Base-by-base conservation (phyloP, 2,329 filamentous ascomycete species). In the Lachnellula occidentalis region DNA sequence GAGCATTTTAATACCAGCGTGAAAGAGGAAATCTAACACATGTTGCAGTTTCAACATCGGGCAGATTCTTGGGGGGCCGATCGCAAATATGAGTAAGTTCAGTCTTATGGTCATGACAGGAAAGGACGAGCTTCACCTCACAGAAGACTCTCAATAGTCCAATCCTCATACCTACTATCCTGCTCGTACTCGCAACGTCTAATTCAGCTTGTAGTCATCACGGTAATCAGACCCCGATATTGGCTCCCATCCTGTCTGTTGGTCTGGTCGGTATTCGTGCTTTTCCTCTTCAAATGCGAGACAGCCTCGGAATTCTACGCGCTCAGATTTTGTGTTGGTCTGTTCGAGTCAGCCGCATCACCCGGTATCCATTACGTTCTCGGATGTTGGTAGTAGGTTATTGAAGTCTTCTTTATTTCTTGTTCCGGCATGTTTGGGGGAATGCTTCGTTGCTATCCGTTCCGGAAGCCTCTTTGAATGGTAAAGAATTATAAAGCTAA, bases 21-120 rank as follows among this genome's bases (percentile, higher is more conserved):
- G 27, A 31, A 31, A 31, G 9, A 31, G 2, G 9, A 12, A 31
- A 31, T 11, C 27, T 31, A 31, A 31, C 1, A 12, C 1, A 31
- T 31, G 8, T 31, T 31, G 27, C 27, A 31, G 27, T 56, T 73
- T 72, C 59, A 70, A 65, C 41, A 74, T 81, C 1, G 81, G 82
- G 9, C 84, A 84, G 59, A 76, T 80, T 0, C 72, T 84, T 69
- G 68, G 69, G 0, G 72, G 71, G 7, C 66, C 74, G 2, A 70
- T 75, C 21, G 64, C 72, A 45, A 77, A 77, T 54, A 59, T 78
- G 22, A 61, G 27, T 31, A 31, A 12, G 27, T 12, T 31, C 3
- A 11, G 27, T 9, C 9, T 12, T 12, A 12, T 4, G 3, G 2
- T 31, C 4, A 31, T 31, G 27, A 31, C 27, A 31, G 9, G 27